Base-by-base conservation (phyloP, 495 filamentous ascomycete species). In the Cryomyces minteri region DNA sequence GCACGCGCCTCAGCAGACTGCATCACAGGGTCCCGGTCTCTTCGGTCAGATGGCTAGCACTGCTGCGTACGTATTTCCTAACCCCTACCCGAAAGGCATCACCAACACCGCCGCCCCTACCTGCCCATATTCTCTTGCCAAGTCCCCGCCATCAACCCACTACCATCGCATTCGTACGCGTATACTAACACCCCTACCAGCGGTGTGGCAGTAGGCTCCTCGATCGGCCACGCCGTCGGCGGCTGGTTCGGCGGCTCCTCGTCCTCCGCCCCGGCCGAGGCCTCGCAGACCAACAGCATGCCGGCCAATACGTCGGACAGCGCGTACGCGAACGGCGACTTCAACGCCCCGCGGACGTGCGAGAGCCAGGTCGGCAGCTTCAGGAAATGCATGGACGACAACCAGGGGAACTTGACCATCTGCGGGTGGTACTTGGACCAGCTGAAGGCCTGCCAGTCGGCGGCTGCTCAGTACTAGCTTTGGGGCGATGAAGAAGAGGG, bases 341-440 rank as follows among this genome's bases (percentile, higher is more conserved):
- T 68, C 60, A 68, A 71, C 58, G 54, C 47, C 54, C 62, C 41
- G 67, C 62, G 60, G 64, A 70, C 54, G 51, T 98, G 90, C 65
- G 74, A 77, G 45, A 72, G 67, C 10, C 87, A 92, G 53, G 80
- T 85, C 30, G 77, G 76, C 62, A 72, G 71, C 64, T 94, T 98
- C 75, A 85, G 85, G 50, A 77, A 80, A 65, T 98, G 90, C 73
- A 76, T 98, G 76, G 86, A 95, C 58, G 80, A 98, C 54, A 80
- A 98, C 62, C 63, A 76, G 55, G 92, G 92, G 46, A 81, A 90
- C 62, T 78, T 96, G 80, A 79, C 82, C 61, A 94, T 94, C 55
- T 98, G 90, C 67, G 77, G 79, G 50, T 98, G 90, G 90, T 98
- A 98, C 62, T 64, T 98, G 55, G 88, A 96, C 63, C 90, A 98